Conservation (phyloP, 2,329 filamentous ascomycete species). For the Mycosphaerelloides madeirae region DNA sequence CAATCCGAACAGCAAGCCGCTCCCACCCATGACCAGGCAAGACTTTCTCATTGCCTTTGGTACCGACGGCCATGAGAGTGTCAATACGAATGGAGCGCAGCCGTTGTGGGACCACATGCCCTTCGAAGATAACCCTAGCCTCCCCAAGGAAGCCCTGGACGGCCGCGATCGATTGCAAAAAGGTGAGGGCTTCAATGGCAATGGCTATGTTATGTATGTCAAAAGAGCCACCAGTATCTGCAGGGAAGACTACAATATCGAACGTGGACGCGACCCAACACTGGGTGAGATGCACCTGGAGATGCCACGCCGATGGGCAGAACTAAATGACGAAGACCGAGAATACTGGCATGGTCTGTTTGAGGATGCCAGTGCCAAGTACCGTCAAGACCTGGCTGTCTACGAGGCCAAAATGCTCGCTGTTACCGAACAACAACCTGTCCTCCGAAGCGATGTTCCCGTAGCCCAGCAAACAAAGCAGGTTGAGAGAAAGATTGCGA, state of each 20-base stretch:
- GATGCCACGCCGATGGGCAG: conserved; percentile 26
- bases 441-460: conserved; percentile 18
- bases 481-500: conserved; percentile 26
- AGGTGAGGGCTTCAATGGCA: conserved; percentile 15
- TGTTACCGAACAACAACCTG: conserved; percentile 22
- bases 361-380: conserved; percentile 25
- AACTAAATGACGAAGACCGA: conserved; percentile 20
- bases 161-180: conserved; percentile 13
- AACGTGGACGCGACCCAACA: conserved; percentile 24
- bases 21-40: conserved; percentile 21
- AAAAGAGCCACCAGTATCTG: conserved; percentile 16
- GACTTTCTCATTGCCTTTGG: conserved; percentile 31
- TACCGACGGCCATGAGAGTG: conserved; percentile 16
- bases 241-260: conserved; percentile 24
- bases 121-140: conserved; percentile 16
- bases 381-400: conserved; percentile 26
- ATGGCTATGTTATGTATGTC: conserved; percentile 30
- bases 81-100: conserved; percentile 18
- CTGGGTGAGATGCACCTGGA: conserved; percentile 27
- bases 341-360: conserved; percentile 28
- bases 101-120: conserved; percentile 22
- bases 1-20: conserved; percentile 25
- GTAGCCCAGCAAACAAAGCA: conserved; percentile 18
- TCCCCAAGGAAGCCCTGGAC: conserved; percentile 20
- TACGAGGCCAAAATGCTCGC: conserved; percentile 29